Base-by-base conservation (phyloP, 2,329 filamentous ascomycete species). In the Alternaria atra region DNA sequence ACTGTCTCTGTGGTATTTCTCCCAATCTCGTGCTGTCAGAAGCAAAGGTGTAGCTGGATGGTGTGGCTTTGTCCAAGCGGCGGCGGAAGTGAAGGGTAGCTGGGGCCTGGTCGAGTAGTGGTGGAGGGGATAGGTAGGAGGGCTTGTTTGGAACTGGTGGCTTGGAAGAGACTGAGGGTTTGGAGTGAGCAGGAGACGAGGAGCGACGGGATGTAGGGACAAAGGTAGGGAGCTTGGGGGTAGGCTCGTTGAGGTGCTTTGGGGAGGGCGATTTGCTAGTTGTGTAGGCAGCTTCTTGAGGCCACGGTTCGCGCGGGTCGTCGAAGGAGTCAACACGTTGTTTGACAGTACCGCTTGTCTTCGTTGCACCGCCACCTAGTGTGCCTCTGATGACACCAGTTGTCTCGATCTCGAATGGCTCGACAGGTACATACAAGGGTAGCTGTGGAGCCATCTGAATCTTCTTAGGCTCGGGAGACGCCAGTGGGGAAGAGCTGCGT, bases 11-110 rank as follows among this genome's bases (percentile, higher is more conserved):
- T 5, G 82, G 82, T 6, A 84, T 83, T 64, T 84, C 82, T 43
- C 82, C 82, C 8, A 84, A 72, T 68, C 83, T 82, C 4, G 82
- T 84, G 67, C 80, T 81, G 20, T 79, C 79, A 10, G 80, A 81
- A 5, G 80, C 78, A 55, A 82, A 78, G 1, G 81, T 82, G 56
- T 81, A 81, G 37, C 73, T 75, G 8, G 78, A 81, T 6, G 75
- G 78, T 2, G 79, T 81, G 0, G 64, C 54, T 50, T 78, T 77
- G 42, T 80, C 76, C 8, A 73, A 61, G 56, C 73, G 67, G 27
- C 77, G 74, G 20, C 68, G 68, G 10, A 69, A 42, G 53, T 51
- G 51, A 46, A 57, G 34, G 13, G 56, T 57, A 9, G 58, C 39
- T 12, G 57, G 52, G 1, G 59, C 46, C 37, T 55, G 52, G 42